Evolutionary conservation across 345 rosid genomes (phyloP), one percentile per base, ranked within the genome.

Genomic region (Sonneratia caseolaris): DNA sequence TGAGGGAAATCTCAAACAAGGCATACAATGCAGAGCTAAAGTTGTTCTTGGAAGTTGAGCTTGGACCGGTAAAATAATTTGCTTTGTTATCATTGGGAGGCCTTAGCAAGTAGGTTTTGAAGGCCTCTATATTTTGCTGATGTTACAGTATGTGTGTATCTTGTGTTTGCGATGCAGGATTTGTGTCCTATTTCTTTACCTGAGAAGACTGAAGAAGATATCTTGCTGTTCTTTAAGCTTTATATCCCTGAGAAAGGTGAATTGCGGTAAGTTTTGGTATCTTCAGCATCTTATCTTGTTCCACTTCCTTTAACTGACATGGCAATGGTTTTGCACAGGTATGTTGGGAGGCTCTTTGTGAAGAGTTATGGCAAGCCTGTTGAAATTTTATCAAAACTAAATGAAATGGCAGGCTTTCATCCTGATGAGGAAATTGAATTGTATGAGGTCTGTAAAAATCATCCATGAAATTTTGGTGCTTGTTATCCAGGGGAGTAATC

Each of bases 351-450:
- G 79, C 86, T 95, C 19, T 87, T 89, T 68, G 91, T 95, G 73
- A 90, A 90, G 86, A 84, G 85, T 74, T 82, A 87, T 76, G 77
- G 86, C 62, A 95, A 88, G 83, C 99, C 96, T 47, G 74, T 88
- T 70, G 99, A 95, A 74, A 86, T 87, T 71, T 51, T 92, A 64
- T 79, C 81, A 65, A 90, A 82, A 81, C 74, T 95, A 55, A 95
- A 89, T 83, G 86, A 86, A 80, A 83, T 95, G 99, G 98, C 92
- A 76, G 94, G 98, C 68, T 95, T 86, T 85, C 75, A 86, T 62
- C 86, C 89, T 73, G 97, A 90, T 79, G 92, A 88, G 76, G 97
- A 90, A 78, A 86, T 95, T 75, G 91, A 92, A 71, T 89, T 95
- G 68, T 92, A 82, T 77, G 98, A 95, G 98, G 99, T 95, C 78